A percentile compares a stretch with the other conserved stretches of the same genome.
phyloP scores from a whole-genome alignment of 441 rosid genomes.

The Jatropha podagrica region DNA sequence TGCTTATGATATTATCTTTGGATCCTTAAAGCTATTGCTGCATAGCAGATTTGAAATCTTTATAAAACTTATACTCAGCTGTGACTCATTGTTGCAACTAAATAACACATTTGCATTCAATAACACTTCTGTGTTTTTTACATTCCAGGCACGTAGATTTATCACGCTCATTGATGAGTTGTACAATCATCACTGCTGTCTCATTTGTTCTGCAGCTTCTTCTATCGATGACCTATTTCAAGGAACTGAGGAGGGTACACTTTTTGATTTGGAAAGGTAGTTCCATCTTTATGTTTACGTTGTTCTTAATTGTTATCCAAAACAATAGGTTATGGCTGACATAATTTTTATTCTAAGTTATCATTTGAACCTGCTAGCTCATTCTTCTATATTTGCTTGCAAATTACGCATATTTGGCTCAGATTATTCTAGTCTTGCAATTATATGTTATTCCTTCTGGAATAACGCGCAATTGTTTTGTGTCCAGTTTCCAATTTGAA shows the following conservation, averaged over 20 bases:
- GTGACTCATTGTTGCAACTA: neutral
- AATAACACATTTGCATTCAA: neutral
- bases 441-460: neutral
- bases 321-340: neutral
- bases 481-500: slow-evolving; percentile 85
- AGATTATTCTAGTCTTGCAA: neutral
- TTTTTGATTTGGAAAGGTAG: slow-evolving; percentile 85
- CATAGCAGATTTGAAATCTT: neutral
- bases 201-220: slow-evolving; percentile 64
- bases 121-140: slow-evolving; percentile 9
- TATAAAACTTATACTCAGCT: neutral
- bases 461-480: slow-evolving; percentile 2
- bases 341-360: neutral
- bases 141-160: slow-evolving; percentile 86
- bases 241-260: slow-evolving; percentile 93
- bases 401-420: neutral
- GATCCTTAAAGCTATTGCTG: neutral
- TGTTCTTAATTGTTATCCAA: neutral
- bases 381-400: neutral
- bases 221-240: slow-evolving; percentile 88
- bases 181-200: slow-evolving; percentile 87
- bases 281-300: neutral
- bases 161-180: slow-evolving; percentile 90
- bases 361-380: neutral
- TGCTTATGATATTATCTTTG: neutral